A percentile compares a stretch with the other conserved stretches of the same genome.
phyloP scores from a whole-genome alignment of 2,329 filamentous ascomycete genomes.

The Fusarium dimerum region DNA sequence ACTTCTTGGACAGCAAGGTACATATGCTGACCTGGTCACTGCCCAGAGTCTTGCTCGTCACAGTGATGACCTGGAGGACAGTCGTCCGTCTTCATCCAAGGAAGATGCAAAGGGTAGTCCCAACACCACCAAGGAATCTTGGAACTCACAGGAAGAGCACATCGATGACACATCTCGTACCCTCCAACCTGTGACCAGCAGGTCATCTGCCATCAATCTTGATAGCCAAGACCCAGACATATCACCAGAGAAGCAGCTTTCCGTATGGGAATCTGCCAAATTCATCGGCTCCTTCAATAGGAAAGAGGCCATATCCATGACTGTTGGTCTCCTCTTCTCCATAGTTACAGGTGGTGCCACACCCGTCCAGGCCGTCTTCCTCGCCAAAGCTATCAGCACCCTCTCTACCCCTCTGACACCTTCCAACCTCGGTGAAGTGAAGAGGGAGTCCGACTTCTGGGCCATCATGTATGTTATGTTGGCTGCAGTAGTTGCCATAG shows the following conservation, averaged over 20 bases:
- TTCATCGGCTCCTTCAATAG: constrained; percentile 10
- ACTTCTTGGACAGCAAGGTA: constrained; percentile 31
- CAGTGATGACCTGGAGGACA: not conserved
- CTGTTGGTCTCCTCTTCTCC: constrained; percentile 7
- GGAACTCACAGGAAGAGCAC: not conserved
- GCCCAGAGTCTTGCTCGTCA: constrained; percentile 6
- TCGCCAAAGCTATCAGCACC: constrained; percentile 23
- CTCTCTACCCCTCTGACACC: constrained; percentile 17
- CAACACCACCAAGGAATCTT: no score
- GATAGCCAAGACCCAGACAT: not conserved
- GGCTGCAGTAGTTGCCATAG: constrained; percentile 38
- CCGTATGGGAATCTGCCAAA: constrained; percentile 3
- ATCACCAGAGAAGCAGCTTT: not conserved
- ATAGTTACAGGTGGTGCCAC: constrained; percentile 25
- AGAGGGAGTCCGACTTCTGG: constrained; percentile 43
- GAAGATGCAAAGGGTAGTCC: no score
- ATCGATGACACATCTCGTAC: not conserved
- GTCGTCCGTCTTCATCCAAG: no score
- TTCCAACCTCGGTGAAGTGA: not conserved
- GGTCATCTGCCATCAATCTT: not conserved
- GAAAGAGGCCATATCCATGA: not conserved
- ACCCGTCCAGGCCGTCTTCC: constrained; percentile 32
- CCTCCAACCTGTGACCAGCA: not conserved
- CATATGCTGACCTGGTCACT: constrained; percentile 9
- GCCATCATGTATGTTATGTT: constrained; percentile 50